Percentiles rank a stretch among this genome's conserved stretches.
These are phyloP conservation scores for Zalaria obscura DNA, from an alignment of 2,329 filamentous ascomycete genomes.

Conservation along the genomic window DNA sequence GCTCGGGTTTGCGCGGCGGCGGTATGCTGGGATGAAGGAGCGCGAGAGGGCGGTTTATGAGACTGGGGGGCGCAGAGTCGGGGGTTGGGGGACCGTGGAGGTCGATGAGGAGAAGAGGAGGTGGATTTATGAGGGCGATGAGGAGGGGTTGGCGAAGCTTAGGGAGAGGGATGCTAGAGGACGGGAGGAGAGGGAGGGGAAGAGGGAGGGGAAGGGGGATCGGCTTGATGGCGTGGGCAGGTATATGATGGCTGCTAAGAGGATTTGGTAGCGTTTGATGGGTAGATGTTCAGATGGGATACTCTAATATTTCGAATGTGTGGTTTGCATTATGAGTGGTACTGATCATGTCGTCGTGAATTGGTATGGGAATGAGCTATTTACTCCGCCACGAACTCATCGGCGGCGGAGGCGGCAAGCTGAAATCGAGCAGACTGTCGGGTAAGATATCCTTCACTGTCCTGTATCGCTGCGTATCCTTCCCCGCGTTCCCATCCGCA, in stretches of 20 bases:
- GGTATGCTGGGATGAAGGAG: conserved; percentile 70
- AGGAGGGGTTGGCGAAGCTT: conserved; percentile 50
- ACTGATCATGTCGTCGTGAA: too few species aligned
- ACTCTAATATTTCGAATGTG: too few species aligned
- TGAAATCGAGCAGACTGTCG: conserved; percentile 7
- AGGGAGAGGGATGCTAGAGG: conserved; percentile 48
- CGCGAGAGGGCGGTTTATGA: conserved; percentile 41
- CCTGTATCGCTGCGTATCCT: neutral
- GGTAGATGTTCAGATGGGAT: too few species aligned
- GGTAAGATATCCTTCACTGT: conserved; percentile 4
- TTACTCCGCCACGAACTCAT: conserved; percentile 3
- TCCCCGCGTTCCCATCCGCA: neutral
- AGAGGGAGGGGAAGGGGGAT: conserved; percentile 27
- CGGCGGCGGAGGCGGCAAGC: conserved; percentile 4
- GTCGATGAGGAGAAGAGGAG: conserved; percentile 74
- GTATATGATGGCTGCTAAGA: conserved; percentile 92
- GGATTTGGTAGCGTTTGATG: conserved; percentile 61
- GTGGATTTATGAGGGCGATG: conserved; percentile 78
- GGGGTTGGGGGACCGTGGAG: conserved; percentile 75
- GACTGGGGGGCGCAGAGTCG: conserved; percentile 59
- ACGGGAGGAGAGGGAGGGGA: conserved; percentile 37
- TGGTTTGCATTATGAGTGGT: too few species aligned
- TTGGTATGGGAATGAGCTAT: too few species aligned
- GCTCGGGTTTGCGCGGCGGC: conserved; percentile 60
- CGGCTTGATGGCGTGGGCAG: conserved; percentile 56